Evolutionary conservation across 2,329 filamentous ascomycete species (phyloP), one percentile per base, ranked within the genome.

Genomic region (Fusarium nisikadoi): DNA sequence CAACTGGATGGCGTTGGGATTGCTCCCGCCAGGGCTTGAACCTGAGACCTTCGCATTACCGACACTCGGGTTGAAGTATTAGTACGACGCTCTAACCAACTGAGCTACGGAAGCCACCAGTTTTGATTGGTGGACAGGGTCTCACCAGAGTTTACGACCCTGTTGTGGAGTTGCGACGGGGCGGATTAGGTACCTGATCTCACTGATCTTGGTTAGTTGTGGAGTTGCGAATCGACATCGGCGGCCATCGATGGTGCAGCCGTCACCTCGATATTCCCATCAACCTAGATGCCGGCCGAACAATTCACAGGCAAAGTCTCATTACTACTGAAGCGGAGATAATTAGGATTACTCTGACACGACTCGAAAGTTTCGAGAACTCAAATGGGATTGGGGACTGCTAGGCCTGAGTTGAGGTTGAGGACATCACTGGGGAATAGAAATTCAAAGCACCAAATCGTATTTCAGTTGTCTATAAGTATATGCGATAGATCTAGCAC

Each of bases 41-140:
- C 56, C 56, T 41, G 46, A 59, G 56, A 7, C 56, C 56, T 59
- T 59, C 45, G 56, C 56, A 59, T 59, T 54, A 59, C 56, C 19
- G 36, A 54, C 9, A 59, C 46, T 49, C 36, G 17, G 29, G n/a
- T 35, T 60, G 47, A 38, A 60, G 56, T 54, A 60, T 54, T 60
- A 60, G 56, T 59, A 59, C 56, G 56, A 54, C 56, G 56, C 56
- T 55, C 56, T 60, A 60, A 60, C 57, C 47, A 60, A 56, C 47
- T 56, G 57, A 60, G 57, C 47, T 60, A 60, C 47, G 47, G 47
- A 60, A 60, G 57, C 57, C 47, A 55, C 57, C 57, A 60, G 57
- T 35, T 23, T 29, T 62, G 29, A 43, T 60, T 60, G 57, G 36
- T 33, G 45, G 45, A 25, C 12, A 8, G 1, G 6, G 16, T 16